These are phyloP conservation scores for Venturia nashicola DNA, from an alignment of 2,329 filamentous ascomycete genomes.

Conservation along the genomic window DNA sequence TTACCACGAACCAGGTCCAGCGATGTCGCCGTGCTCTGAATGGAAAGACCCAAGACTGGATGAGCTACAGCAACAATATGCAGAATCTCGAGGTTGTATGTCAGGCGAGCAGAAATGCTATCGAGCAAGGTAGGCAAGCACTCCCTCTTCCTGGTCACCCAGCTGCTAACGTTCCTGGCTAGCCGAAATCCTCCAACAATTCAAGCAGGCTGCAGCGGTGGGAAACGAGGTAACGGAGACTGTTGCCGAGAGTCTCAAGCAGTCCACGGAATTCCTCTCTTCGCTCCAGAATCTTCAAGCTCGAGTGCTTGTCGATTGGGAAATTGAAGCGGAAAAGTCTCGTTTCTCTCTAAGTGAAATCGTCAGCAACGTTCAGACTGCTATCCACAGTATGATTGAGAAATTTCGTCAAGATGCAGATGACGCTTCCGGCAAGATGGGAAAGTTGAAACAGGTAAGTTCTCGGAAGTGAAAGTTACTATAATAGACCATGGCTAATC, in stretches of 20 bases:
- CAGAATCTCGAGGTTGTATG: slow-evolving; percentile 52
- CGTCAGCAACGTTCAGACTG: not conserved
- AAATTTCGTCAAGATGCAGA: not conserved
- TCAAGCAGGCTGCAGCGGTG: not conserved
- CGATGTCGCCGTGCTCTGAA: slow-evolving; percentile 43
- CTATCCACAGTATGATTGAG: slow-evolving; percentile 1
- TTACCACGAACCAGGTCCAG: slow-evolving; percentile 27
- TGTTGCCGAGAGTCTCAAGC: not conserved
- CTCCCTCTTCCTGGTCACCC: not conserved
- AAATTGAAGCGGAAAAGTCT: not conserved
- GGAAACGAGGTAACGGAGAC: not conserved
- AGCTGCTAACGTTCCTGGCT: not conserved
- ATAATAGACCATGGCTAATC: not conserved
- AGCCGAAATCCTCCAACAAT: not conserved
- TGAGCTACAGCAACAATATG: slow-evolving; percentile 49
- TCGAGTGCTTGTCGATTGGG: not conserved
- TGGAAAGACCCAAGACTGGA: slow-evolving; percentile 47
- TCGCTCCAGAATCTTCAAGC: slow-evolving; percentile 1
- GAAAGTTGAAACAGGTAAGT: not conserved
- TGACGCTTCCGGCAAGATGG: not conserved
- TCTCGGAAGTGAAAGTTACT: not conserved
- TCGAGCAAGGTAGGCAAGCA: slow-evolving; percentile 37
- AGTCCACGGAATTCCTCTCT: not conserved
- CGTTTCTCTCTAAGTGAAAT: not conserved
- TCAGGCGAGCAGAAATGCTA: slow-evolving; percentile 44